These are phyloP conservation scores for Podospora didyma DNA, from an alignment of 495 filamentous ascomycete species.

Conservation along the genomic window DNA sequence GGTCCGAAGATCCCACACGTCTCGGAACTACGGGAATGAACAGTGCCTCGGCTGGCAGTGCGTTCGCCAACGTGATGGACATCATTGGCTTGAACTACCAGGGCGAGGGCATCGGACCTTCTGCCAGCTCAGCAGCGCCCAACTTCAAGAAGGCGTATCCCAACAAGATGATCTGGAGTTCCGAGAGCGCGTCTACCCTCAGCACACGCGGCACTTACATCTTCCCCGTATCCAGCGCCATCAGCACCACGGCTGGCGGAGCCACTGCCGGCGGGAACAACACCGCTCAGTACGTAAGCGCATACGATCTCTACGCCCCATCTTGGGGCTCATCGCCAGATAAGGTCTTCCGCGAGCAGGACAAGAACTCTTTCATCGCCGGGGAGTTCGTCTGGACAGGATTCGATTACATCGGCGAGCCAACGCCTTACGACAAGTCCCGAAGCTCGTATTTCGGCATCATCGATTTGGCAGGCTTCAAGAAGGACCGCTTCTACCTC, in stretches of 20 bases:
- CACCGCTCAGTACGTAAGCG: constrained; percentile 29
- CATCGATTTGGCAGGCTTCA: constrained; percentile 47
- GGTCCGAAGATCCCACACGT: constrained; percentile 39
- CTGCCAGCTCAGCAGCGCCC: constrained; percentile 18
- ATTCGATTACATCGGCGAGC: constrained; percentile 49
- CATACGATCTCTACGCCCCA: constrained; percentile 46
- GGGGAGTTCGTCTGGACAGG: constrained; percentile 53
- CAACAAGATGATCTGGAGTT: constrained; percentile 41
- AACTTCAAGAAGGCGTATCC: constrained; percentile 38
- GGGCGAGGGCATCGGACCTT: constrained; percentile 39
- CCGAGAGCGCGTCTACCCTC: constrained; percentile 38
- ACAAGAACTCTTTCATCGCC: constrained; percentile 38
- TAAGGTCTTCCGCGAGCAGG: constrained; percentile 45
- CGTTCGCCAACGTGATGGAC: constrained; percentile 35
- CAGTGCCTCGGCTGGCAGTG: constrained; percentile 23
- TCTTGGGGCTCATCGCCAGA: constrained; percentile 42
- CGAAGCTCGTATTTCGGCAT: constrained; percentile 49
- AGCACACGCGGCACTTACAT: constrained; percentile 46
- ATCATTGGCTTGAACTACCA: constrained; percentile 48
- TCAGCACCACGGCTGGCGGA: constrained; percentile 22
- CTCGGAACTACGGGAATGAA: constrained; percentile 39
- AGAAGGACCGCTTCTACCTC: constrained; percentile 47
- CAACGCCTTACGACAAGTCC: constrained; percentile 39
- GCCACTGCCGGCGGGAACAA: constrained; percentile 16
- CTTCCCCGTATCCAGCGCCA: constrained; percentile 42